phyloP scores from a whole-genome alignment of 345 rosid species.

The Turnera subulata region DNA sequence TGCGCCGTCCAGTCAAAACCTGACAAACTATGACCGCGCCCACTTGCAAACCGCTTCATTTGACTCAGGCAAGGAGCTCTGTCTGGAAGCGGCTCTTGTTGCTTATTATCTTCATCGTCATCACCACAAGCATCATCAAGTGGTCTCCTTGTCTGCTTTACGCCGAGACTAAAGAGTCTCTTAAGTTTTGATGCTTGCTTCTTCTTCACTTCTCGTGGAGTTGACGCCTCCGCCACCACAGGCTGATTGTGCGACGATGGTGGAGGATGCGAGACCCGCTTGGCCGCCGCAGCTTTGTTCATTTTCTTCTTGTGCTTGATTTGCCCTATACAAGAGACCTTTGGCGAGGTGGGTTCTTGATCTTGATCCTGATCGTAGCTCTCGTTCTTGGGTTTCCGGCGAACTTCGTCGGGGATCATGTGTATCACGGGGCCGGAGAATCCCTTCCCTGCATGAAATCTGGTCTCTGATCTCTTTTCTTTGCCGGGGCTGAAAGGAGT shows the following conservation, averaged over 20 bases:
- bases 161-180: constrained; percentile 33
- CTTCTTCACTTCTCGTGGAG: constrained; percentile 7
- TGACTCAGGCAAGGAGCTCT: constrained; percentile 63
- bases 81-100: constrained; percentile 9
- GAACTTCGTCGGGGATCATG: constrained; percentile 58
- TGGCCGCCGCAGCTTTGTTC: background rate
- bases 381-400: constrained; percentile 39
- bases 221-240: no score
- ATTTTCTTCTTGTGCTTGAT: constrained; percentile 60
- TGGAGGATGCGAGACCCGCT: no score
- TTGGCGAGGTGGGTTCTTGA: constrained; percentile 77
- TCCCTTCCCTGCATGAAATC: constrained; percentile 27
- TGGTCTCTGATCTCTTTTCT: constrained; percentile 37
- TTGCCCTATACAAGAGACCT: constrained; percentile 88
- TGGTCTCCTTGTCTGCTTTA: constrained; percentile 25
- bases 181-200: constrained; percentile 35
- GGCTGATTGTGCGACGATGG: no score
- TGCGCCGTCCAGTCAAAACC: constrained; percentile 66
- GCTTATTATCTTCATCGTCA: background rate
- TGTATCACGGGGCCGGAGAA: constrained; percentile 58
- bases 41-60: constrained; percentile 73
- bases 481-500: constrained; percentile 65
- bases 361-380: constrained; percentile 19
- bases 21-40: constrained; percentile 46
- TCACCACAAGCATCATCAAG: constrained; percentile 1